phyloP scores from a whole-genome alignment of 371 early-diverging fungal genomes.

The Mucor saturninus region DNA sequence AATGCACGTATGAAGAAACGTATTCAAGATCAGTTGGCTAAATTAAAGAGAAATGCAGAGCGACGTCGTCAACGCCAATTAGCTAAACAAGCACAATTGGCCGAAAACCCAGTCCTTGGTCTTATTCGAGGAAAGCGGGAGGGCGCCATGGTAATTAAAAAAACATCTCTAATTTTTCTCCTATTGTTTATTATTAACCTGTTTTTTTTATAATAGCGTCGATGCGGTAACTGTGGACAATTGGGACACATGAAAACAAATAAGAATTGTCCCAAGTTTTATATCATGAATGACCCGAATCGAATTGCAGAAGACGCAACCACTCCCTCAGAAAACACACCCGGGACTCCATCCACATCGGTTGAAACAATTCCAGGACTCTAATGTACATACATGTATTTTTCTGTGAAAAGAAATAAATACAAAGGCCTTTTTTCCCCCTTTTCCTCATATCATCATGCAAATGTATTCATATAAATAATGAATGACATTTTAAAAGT shows the following conservation, averaged over 20 bases:
- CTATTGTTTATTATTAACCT: conserved; percentile 1
- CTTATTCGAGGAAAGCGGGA: conserved; percentile 63
- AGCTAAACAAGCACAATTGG: conserved; percentile 55
- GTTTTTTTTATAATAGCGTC: conserved; percentile 45
- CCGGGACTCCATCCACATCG: conserved; percentile 12
- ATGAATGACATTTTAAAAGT: conserved; percentile 8
- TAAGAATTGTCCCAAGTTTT: conserved; percentile 79
- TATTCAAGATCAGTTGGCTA: conserved; percentile 66
- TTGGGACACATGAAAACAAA: conserved; percentile 91
- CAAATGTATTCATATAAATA: conserved; percentile 5
- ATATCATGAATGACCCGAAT: conserved; percentile 37
- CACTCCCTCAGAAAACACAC: conserved; percentile 3
- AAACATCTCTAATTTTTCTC: not conserved
- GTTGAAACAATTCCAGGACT: conserved; percentile 7
- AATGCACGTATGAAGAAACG: conserved; percentile 67
- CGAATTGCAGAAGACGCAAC: not conserved
- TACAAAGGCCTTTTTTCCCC: not conserved
- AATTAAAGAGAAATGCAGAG: conserved; percentile 67
- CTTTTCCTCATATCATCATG: not conserved
- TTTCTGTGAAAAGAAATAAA: not conserved
- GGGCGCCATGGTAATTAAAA: conserved; percentile 47
- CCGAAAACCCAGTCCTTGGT: conserved; percentile 59
- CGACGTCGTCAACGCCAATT: conserved; percentile 57
- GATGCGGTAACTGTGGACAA: conserved; percentile 86
- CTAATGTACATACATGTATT: not conserved